These are phyloP conservation scores for Cercospora sp. DNA, from an alignment of 2,329 filamentous ascomycete species.

Conservation along the genomic window DNA sequence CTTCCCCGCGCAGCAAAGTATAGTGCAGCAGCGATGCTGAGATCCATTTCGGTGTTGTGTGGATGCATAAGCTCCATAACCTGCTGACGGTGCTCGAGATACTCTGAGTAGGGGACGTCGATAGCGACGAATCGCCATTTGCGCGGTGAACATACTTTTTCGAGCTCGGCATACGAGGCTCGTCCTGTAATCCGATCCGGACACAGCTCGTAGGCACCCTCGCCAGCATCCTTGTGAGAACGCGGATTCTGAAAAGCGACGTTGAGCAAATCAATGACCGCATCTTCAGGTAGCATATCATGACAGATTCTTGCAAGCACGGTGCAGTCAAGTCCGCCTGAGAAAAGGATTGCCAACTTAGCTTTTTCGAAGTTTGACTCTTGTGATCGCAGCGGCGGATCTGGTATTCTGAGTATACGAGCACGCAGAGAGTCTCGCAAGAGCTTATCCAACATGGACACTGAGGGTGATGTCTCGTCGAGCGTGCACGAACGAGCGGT, in stretches of 20 bases:
- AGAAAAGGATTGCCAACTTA: conserved; percentile 80
- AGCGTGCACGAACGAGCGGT: conserved; percentile 19
- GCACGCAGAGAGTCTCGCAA: conserved; percentile 32
- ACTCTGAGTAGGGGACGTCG: conserved; percentile 78
- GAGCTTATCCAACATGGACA: conserved; percentile 27
- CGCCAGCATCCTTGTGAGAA: conserved; percentile 46
- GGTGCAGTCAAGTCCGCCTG: conserved; percentile 90
- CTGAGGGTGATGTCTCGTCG: conserved; percentile 26
- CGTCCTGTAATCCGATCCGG: conserved; percentile 88
- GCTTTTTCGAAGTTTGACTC: conserved; percentile 36
- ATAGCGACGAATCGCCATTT: conserved; percentile 83
- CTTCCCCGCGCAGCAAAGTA: conserved; percentile 85
- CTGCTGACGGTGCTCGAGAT: conserved; percentile 63
- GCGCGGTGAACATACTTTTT: conserved; percentile 65
- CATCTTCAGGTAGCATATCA: conserved; percentile 66
- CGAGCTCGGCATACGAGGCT: conserved; percentile 74
- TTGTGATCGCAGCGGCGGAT: conserved; percentile 28
- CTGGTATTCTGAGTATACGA: conserved; percentile 62
- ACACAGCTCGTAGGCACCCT: conserved; percentile 70
- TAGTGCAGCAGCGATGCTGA: conserved; percentile 90
- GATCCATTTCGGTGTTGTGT: conserved; percentile 97
- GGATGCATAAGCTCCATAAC: conserved; percentile 81
- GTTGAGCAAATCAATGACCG: conserved; percentile 84
- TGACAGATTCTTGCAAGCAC: conserved; percentile 78
- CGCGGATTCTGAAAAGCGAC: conserved; percentile 96